Evolutionary conservation across 805 yeast genomes (phyloP).

Genomic region (Yarrowia sp.): DNA sequence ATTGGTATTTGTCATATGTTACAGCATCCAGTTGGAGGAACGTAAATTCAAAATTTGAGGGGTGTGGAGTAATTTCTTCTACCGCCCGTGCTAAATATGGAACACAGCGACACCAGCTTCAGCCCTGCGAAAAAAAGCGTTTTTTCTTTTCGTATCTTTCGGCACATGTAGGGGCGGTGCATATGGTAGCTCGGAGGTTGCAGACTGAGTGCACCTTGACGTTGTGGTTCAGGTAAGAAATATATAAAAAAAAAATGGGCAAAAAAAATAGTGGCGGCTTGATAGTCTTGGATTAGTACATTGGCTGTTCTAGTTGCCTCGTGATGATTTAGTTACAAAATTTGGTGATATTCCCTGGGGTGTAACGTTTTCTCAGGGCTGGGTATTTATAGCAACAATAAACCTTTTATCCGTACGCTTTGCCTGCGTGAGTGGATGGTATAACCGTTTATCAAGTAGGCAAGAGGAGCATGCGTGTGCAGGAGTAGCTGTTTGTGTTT

Average conservation of each 20-base stretch:
- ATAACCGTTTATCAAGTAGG: not conserved
- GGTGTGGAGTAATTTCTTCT: not conserved
- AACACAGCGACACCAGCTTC: not conserved
- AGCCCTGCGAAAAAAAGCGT: conserved; percentile 5
- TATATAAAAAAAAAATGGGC: no score
- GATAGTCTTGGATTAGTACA: no score
- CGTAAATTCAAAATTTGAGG: no score
- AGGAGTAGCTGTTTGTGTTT: not conserved
- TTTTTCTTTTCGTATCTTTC: not conserved
- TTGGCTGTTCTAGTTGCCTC: no score
- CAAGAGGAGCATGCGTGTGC: not conserved
- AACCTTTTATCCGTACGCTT: not conserved
- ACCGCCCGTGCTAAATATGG: not conserved
- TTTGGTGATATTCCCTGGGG: no score
- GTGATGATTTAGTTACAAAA: no score
- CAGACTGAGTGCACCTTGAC: not conserved
- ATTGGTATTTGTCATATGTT: no score
- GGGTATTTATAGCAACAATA: conserved; percentile 4
- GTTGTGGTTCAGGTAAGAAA: not conserved
- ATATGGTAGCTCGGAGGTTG: not conserved
- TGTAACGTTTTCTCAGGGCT: no score
- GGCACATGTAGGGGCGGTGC: conserved; percentile 2
- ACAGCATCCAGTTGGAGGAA: no score
- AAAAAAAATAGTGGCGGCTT: no score
- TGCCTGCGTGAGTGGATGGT: not conserved